These are phyloP conservation scores for Cephalotrichum gorgonifer DNA, from an alignment of 2,329 filamentous ascomycete species.

Conservation along the genomic window DNA sequence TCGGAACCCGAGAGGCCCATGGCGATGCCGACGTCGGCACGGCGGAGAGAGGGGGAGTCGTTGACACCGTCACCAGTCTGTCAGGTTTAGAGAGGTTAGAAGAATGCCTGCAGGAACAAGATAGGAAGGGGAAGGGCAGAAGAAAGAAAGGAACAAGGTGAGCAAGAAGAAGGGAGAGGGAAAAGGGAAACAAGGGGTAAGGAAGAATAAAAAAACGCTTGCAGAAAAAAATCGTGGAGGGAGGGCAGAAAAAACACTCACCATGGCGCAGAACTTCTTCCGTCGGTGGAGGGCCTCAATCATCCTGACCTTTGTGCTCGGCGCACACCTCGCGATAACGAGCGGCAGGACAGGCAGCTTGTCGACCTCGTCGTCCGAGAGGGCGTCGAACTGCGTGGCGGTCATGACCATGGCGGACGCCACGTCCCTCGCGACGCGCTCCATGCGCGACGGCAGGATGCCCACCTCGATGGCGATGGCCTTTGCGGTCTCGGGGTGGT, in stretches of 20 bases:
- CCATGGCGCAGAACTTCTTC: constrained; percentile 56
- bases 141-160: background rate
- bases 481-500: constrained; percentile 52
- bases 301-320: constrained; percentile 64
- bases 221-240: no score
- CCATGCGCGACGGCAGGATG: constrained; percentile 41
- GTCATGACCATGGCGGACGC: constrained; percentile 53
- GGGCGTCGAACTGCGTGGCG: constrained; percentile 51
- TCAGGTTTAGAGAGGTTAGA: background rate
- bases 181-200: background rate
- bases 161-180: background rate
- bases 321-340: constrained; percentile 59
- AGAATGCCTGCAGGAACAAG: background rate
- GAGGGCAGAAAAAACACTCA: no score
- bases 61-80: constrained; percentile 64
- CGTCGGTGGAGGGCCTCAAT: constrained; percentile 61
- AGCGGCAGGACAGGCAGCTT: constrained; percentile 53
- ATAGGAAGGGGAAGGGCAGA: background rate
- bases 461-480: constrained; percentile 54
- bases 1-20: constrained; percentile 55
- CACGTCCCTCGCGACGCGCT: constrained; percentile 38
- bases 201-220: background rate
- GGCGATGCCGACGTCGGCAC: constrained; percentile 61
- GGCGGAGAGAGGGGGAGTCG: constrained; percentile 59
- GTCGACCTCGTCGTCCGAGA: constrained; percentile 55